Percentiles rank a stretch among this genome's conserved stretches.
These are phyloP conservation scores for Allodekkera sacchari DNA, from an alignment of 805 yeast genomes.

Conservation along the genomic window DNA sequence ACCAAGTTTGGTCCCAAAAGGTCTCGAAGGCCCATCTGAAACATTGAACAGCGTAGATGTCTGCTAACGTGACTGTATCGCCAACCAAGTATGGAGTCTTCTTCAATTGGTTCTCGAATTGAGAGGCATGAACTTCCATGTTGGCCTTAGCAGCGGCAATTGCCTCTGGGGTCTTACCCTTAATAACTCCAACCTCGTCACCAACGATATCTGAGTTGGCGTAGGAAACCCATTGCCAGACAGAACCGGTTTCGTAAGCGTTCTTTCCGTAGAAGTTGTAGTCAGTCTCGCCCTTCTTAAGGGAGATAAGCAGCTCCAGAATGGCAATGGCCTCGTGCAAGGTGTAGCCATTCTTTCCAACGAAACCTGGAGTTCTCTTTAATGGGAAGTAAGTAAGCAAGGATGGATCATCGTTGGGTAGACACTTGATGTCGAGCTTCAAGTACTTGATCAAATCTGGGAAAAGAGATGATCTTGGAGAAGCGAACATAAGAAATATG, in stretches of 20 bases:
- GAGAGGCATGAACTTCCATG: conserved; percentile 5
- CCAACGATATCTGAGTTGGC: conserved; percentile 46
- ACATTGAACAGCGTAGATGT: conserved; percentile 19
- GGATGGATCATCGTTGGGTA: conserved; percentile 30
- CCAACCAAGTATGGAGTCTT: conserved; percentile 28
- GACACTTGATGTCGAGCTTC: conserved; percentile 46
- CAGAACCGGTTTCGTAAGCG: conserved; percentile 48
- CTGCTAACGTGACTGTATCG: conserved; percentile 29
- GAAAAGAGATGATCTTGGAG: conserved; percentile 29
- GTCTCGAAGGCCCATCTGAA: conserved; percentile 33
- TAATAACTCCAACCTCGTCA: no score
- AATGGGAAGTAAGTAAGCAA: conserved; percentile 51
- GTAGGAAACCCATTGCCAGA: conserved; percentile 70
- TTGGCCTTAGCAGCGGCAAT: conserved; percentile 13
- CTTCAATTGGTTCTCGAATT: conserved; percentile 26
- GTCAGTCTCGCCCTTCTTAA: conserved; percentile 23
- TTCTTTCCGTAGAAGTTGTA: conserved; percentile 44
- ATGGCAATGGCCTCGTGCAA: conserved; percentile 61
- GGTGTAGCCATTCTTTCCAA: conserved; percentile 57
- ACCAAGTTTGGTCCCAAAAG: conserved; percentile 38
- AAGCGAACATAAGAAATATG: conserved; percentile 9
- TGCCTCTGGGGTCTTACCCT: conserved; percentile 1
- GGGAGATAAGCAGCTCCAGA: conserved; percentile 33
- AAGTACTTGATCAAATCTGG: conserved; percentile 45
- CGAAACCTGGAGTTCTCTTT: conserved; percentile 52